phyloP scores from a whole-genome alignment of 306 rosid genomes.

The Prunus mongolica region DNA sequence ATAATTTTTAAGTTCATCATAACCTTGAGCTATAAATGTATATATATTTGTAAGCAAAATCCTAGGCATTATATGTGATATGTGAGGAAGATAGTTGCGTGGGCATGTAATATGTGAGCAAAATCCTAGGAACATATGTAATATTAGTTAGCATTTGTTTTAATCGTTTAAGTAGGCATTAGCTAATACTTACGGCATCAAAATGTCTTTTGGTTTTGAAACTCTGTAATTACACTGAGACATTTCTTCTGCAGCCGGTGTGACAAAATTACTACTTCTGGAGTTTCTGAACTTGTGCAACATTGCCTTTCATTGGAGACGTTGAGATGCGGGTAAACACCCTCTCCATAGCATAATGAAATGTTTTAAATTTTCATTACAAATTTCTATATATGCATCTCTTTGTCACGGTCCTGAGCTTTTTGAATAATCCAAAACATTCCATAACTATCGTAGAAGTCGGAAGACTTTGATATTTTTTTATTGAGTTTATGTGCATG shows the following conservation, averaged over 20 bases:
- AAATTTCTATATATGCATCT: not conserved
- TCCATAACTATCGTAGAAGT: not conserved
- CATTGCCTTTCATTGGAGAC: constrained; percentile 71
- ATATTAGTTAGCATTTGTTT: not conserved
- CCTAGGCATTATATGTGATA: not conserved
- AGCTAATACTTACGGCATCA: constrained; percentile 3
- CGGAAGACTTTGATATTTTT: not conserved
- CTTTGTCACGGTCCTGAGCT: not conserved
- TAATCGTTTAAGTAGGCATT: not conserved
- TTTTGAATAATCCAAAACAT: not conserved
- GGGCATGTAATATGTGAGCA: not conserved
- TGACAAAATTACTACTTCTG: constrained; percentile 56
- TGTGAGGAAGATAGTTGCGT: too few species aligned
- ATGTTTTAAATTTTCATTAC: not conserved
- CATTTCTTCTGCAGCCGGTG: constrained; percentile 60
- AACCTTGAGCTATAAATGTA: not conserved
- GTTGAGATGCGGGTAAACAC: constrained; percentile 82
- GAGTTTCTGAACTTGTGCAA: constrained; percentile 69
- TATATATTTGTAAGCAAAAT: not conserved
- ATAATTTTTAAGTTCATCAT: not conserved
- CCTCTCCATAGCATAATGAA: not conserved
- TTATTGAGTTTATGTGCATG: not conserved
- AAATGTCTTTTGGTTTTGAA: constrained; percentile 34
- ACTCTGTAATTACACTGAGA: constrained; percentile 34
- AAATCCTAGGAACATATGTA: not conserved